Base-by-base conservation (phyloP, 1,284 basidiomycete genomes). In the Psilocybe mexicana region DNA sequence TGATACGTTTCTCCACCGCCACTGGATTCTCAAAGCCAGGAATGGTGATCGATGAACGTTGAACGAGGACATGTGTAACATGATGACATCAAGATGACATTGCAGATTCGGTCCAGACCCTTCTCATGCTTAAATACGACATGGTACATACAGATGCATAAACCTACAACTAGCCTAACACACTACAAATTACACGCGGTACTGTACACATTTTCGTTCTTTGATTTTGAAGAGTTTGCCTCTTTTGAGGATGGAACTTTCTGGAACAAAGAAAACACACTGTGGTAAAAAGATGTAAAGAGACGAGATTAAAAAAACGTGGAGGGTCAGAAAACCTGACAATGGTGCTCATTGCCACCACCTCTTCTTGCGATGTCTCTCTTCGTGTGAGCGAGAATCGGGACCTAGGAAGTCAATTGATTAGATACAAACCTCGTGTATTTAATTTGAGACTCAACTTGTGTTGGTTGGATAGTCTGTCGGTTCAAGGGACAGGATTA, bases 361-460 rank as follows among this genome's bases (percentile, higher is more conserved):
- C 55, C 62, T 66, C 60, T 65, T 67, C 53, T 63, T 64, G 48
- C 63, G 61, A 42, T 64, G 63, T 38, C 60, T 59, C 24, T 67
- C 64, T n/a, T 65, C 63, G 35, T 67, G 65, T 45, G 54, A 62
- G 38, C 59, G 59, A 48, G 46, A 54, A 45, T 64, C 58, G 43
- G 58, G 53, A 55, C 58, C 64, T 64, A 33, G 35, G 48, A 48
- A 47, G 46, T 57, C 14, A 54, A 44, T 50, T 14, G 53, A 52
- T 54, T 53, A 46, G 43, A 54, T 56, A 57, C 54, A 43, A 25
- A 38, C 55, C 51, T 60, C 45, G 35, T 58, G 53, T 52, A 52
- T 56, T 61, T 64, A 54, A 58, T 69, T 42, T 57, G 28, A 52
- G 52, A 26, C 46, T 36, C 40, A 63, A 66, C 66, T 65, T 46